phyloP scores from a whole-genome alignment of 805 yeast species.

The Yarrowia osloensis region DNA sequence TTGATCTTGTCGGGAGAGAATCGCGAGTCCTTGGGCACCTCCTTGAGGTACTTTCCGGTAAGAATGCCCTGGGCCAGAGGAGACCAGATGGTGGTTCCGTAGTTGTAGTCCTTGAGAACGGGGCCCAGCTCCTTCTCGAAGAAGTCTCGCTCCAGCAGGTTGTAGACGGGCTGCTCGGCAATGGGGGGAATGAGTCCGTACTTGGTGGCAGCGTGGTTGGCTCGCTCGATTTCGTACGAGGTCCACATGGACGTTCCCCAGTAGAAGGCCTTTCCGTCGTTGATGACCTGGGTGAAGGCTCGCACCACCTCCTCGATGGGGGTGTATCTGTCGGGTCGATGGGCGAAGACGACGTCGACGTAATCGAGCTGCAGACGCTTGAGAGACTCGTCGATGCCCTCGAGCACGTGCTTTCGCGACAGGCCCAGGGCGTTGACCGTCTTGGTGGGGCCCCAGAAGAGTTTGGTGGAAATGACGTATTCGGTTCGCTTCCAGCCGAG shows the following conservation, averaged over 20 bases:
- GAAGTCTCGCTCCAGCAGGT: constrained; percentile 38
- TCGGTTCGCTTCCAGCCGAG: constrained; percentile 41
- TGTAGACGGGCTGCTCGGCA: constrained; percentile 42
- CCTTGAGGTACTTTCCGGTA: constrained; percentile 42
- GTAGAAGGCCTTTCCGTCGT: constrained; percentile 42
- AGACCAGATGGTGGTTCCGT: constrained; percentile 42
- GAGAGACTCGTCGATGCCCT: constrained; percentile 40
- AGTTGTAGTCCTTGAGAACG: constrained; percentile 39
- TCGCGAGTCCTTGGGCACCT: constrained; percentile 38
- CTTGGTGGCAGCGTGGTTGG: constrained; percentile 43
- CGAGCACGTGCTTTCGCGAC: constrained; percentile 42
- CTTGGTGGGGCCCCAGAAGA: constrained; percentile 40
- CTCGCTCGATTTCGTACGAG: constrained; percentile 42
- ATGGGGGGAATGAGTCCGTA: constrained; percentile 41
- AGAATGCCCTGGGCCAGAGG: constrained; percentile 42
- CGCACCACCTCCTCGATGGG: constrained; percentile 44
- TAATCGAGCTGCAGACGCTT: constrained; percentile 41
- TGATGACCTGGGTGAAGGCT: constrained; percentile 41
- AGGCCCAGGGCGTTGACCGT: constrained; percentile 40
- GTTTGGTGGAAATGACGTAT: constrained; percentile 42
- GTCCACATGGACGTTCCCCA: constrained; percentile 44
- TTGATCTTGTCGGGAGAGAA: constrained; percentile 33
- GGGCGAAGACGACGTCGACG: constrained; percentile 43
- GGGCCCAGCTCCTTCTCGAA: constrained; percentile 41
- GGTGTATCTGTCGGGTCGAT: constrained; percentile 40